A percentile compares a stretch with the other conserved stretches of the same genome.
Conservation (phyloP, 2,329 filamentous ascomycete genomes). For the Aspergillus thermomutatus region DNA sequence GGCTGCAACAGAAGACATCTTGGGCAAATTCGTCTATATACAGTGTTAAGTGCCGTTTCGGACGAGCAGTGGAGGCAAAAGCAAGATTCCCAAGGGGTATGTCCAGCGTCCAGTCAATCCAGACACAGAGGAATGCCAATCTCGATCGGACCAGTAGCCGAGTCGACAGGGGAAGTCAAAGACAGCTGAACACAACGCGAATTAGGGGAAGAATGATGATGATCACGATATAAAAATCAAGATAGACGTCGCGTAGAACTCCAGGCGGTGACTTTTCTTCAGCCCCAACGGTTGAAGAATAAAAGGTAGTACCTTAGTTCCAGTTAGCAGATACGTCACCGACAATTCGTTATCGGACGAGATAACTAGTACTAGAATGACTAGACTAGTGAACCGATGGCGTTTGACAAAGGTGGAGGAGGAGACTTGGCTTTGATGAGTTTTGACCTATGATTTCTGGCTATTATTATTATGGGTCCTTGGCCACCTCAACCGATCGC, state of each 20-base stretch:
- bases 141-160: not conserved
- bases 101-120: not conserved
- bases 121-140: not conserved
- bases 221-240: not conserved
- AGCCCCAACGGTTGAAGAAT: not conserved
- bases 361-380: not conserved
- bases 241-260: conserved; percentile 7
- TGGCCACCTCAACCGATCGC: not conserved
- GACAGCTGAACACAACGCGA: not conserved
- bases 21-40: not conserved
- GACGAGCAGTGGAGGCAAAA: not conserved
- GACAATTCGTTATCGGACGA: not conserved
- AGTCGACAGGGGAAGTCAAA: not conserved
- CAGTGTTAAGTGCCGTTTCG: not conserved
- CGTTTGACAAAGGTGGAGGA: not conserved
- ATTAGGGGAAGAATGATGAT: not conserved
- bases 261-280: conserved; percentile 20
- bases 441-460: not conserved
- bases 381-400: not conserved
- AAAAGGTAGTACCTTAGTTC: not conserved
- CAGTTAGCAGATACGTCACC: not conserved
- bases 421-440: not conserved
- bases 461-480: not conserved
- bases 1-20: conserved; percentile 30
- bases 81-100: not conserved